These are phyloP conservation scores for Peziza echinospora DNA, from an alignment of 495 filamentous ascomycete species.

Conservation along the genomic window DNA sequence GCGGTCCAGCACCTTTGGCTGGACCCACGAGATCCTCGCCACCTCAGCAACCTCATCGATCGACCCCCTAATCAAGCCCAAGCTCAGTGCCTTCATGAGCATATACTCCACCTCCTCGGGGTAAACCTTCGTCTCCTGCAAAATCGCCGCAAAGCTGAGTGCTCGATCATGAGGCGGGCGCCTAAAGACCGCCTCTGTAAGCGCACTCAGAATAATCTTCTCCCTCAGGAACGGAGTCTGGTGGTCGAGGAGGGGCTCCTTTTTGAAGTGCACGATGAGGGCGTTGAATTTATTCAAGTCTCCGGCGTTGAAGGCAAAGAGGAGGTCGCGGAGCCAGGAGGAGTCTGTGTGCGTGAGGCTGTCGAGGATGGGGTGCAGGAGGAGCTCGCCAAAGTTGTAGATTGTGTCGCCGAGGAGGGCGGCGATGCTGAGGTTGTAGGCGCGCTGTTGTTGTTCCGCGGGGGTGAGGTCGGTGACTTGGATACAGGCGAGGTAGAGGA, in stretches of 20 bases:
- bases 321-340: constrained; percentile 73
- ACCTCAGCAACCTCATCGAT: constrained; percentile 94
- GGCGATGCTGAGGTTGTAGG: constrained; percentile 80
- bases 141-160: constrained; percentile 73
- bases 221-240: constrained; percentile 71
- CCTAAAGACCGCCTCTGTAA: constrained; percentile 92
- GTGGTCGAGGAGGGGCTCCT: constrained; percentile 54
- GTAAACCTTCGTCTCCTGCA: constrained; percentile 76
- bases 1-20: constrained; percentile 92
- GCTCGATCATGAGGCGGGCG: constrained; percentile 86
- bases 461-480: constrained; percentile 49
- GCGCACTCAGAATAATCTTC: constrained; percentile 88
- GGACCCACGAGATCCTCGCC: constrained; percentile 93
- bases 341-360: constrained; percentile 33
- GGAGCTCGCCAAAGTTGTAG: constrained; percentile 98
- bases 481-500: constrained; percentile 95
- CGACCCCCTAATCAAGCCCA: constrained; percentile 71
- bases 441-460: constrained; percentile 52
- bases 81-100: constrained; percentile 91
- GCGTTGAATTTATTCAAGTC: constrained; percentile 72
- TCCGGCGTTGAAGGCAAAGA: constrained; percentile 94
- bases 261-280: constrained; percentile 51
- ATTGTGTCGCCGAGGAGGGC: constrained; percentile 82
- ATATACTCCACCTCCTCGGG: constrained; percentile 87
- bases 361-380: constrained; percentile 89